Evolutionary conservation across 2,329 filamentous ascomycete species (phyloP), one percentile per base, ranked within the genome.

Genomic region (Aspergillus sp.): DNA sequence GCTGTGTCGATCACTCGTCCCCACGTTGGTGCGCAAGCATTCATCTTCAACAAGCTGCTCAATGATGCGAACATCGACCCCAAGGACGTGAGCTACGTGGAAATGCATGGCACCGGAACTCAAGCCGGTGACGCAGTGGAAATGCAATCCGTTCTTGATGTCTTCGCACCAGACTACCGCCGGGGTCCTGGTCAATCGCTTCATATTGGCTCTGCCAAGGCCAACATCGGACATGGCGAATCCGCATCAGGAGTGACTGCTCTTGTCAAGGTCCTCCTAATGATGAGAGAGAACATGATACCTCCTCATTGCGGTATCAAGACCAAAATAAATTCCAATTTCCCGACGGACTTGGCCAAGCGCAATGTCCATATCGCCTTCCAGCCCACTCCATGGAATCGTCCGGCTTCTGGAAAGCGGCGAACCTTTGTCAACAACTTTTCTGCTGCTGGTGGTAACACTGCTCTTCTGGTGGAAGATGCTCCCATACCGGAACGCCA

Each of bases 51-150:
- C 58, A 82, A 85, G 41, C 87, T 95, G 28, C 81, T 95, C 1
- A 84, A 89, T 51, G 85, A 90, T 47, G 88, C 90, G 47, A 89
- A 89, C 60, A 84, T 95, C 21, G 88, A 94, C 69, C 89, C 91
- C 1, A 84, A 87, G 56, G 89, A 93, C 64, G 84, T 96, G 50
- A 88, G 87, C 76, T 96, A 94, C 70, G 87, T 96, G 7, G 92
- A 96, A 77, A 92, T 95, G 88, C 92, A 96, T 74, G 92, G 91
- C 13, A 96, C 92, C 3, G 92, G 92, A 36, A 96, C 91, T 0
- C 91, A 95, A 74, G 91, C 90, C 36, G 92, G 65, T 2, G 92
- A 96, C 70, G 88, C 87, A 6, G 90, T 87, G 4, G 92, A 97
- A 74, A 93, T 95, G 89, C 82, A 86, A 1, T 92, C 89, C 0